phyloP scores from a whole-genome alignment of 257 asterid species.

The Fraxinus pennsylvanica region DNA sequence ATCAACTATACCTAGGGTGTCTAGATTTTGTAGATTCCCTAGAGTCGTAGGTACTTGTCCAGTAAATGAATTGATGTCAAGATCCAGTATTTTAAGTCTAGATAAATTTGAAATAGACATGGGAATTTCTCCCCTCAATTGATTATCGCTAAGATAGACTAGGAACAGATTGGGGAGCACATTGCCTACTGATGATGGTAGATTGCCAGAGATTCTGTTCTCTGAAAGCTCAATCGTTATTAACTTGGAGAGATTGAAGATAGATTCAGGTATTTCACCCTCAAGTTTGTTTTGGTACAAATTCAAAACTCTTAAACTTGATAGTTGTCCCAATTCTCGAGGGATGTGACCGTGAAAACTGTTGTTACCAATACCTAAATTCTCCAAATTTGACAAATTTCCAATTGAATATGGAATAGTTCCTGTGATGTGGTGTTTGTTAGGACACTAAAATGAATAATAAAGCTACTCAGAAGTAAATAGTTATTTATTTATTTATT shows the following conservation, averaged over 20 bases:
- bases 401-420: constrained; percentile 21
- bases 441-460: no score
- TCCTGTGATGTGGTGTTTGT: neutral
- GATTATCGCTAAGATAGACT: constrained; percentile 7
- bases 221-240: neutral
- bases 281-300: neutral
- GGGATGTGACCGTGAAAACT: constrained; percentile 22
- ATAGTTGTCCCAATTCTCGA: constrained; percentile 17
- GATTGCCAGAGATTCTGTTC: constrained; percentile 5
- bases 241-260: constrained; percentile 26
- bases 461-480: no score
- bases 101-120: constrained; percentile 26
- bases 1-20: neutral
- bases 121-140: constrained; percentile 25
- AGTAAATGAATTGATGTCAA: constrained; percentile 13
- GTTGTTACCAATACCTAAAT: neutral
- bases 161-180: constrained; percentile 2
- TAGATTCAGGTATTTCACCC: constrained; percentile 21
- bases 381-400: constrained; percentile 18
- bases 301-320: neutral
- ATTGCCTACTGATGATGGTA: constrained; percentile 19
- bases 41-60: constrained; percentile 25
- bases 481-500: no score
- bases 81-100: neutral
- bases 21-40: constrained; percentile 18